phyloP scores from a whole-genome alignment of 805 yeast genomes.

The Jamesozyma gamospora region DNA sequence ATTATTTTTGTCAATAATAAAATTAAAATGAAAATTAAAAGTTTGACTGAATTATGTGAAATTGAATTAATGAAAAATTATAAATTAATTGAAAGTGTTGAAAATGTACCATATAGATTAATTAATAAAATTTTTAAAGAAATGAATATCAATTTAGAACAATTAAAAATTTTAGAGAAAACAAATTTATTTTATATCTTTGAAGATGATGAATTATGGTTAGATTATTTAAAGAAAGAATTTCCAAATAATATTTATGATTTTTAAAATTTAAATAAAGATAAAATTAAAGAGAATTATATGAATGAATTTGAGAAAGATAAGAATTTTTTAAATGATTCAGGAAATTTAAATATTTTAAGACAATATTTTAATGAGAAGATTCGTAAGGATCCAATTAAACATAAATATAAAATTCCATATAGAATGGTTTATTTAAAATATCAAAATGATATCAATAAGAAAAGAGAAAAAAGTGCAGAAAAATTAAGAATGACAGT shows the following conservation, averaged over 20 bases:
- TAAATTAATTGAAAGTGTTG: constrained; percentile 19
- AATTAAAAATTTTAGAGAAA: constrained; percentile 26
- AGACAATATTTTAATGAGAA: constrained; percentile 8
- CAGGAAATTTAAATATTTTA: constrained; percentile 10
- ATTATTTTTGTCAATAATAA: no score
- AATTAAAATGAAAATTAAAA: constrained; percentile 7
- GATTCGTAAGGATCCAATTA: constrained; percentile 13
- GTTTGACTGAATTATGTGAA: constrained; percentile 16
- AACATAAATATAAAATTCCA: constrained; percentile 28
- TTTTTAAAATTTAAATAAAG: constrained; percentile 21
- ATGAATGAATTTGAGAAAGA: neutral
- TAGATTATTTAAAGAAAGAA: constrained; percentile 22
- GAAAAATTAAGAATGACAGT: constrained; percentile 28
- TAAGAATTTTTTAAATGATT: neutral
- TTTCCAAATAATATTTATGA: constrained; percentile 30
- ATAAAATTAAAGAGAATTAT: constrained; percentile 16
- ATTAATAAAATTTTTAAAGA: constrained; percentile 23
- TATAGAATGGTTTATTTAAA: constrained; percentile 29
- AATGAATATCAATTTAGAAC: constrained; percentile 26
- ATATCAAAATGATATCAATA: constrained; percentile 26
- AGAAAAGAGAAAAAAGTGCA: constrained; percentile 30
- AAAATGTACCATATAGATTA: constrained; percentile 28
- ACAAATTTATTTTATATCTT: constrained; percentile 26
- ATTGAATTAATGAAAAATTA: constrained; percentile 19
- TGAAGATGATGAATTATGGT: constrained; percentile 34